These are phyloP conservation scores for Saccharomyces jurei DNA, from an alignment of 805 yeast genomes.

Conservation along the genomic window DNA sequence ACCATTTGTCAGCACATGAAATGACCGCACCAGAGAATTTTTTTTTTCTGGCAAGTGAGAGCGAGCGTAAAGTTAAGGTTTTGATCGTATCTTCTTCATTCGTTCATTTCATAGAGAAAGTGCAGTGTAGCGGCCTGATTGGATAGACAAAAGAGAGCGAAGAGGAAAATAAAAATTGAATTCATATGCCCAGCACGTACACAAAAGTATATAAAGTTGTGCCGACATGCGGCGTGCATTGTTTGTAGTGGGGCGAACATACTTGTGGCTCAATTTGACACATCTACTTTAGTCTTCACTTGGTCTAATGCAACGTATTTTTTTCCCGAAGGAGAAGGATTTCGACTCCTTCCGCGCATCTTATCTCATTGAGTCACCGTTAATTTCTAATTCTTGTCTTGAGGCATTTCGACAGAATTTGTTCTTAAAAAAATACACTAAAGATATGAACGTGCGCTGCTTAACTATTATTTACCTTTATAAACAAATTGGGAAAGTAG, in stretches of 20 bases:
- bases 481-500: slow-evolving; percentile 17
- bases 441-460: not conserved
- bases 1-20: not conserved
- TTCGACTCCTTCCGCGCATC: not conserved
- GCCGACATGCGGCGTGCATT: not conserved
- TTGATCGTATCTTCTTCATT: not conserved
- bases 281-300: not conserved
- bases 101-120: not conserved
- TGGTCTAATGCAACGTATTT: not conserved
- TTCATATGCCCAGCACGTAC: not conserved
- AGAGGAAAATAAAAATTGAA: not conserved
- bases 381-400: not conserved
- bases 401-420: not conserved
- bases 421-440: not conserved
- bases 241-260: not conserved
- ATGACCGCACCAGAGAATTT: not conserved
- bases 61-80: not conserved
- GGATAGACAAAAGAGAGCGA: not conserved
- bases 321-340: not conserved
- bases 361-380: not conserved
- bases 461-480: slow-evolving; percentile 5
- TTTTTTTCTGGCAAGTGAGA: not conserved
- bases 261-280: not conserved
- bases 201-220: not conserved
- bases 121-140: not conserved